phyloP scores from a whole-genome alignment of 768 basidiomycete species.

The Leucogyrophana mollusca region DNA sequence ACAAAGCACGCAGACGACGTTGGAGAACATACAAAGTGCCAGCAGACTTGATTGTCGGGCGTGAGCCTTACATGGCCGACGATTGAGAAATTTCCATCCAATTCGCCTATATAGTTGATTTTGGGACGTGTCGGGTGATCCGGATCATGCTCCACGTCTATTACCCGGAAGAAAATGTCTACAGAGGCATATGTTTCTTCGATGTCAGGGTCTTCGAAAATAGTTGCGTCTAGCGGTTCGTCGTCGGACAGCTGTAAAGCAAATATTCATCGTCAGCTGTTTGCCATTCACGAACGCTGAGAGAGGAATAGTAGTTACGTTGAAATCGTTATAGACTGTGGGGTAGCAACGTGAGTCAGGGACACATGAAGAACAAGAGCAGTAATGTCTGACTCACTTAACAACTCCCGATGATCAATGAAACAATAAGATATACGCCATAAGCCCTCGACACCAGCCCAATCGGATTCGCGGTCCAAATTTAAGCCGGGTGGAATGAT shows the following conservation, averaged over 20 bases:
- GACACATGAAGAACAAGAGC: not conserved
- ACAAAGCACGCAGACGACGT: constrained; percentile 2
- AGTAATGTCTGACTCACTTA: constrained; percentile 42
- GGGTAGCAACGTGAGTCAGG: constrained; percentile 5
- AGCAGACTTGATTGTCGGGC: constrained; percentile 54
- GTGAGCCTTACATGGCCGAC: constrained; percentile 55
- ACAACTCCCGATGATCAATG: constrained; percentile 63
- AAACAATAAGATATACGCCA: constrained; percentile 71
- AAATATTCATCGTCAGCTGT: constrained; percentile 3
- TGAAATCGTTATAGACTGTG: constrained; percentile 50
- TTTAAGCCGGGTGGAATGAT: constrained; percentile 39
- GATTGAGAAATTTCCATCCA: constrained; percentile 49
- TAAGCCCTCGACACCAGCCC: constrained; percentile 45
- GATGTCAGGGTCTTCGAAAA: constrained; percentile 53
- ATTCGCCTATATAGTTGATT: constrained; percentile 53
- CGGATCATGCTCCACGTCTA: constrained; percentile 41
- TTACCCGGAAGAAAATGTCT: constrained; percentile 44
- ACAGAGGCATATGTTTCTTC: constrained; percentile 52
- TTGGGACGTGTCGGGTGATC: constrained; percentile 49
- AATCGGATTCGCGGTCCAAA: constrained; percentile 28
- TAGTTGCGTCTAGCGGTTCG: constrained; percentile 36
- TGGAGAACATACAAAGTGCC: constrained; percentile 55
- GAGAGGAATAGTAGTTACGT: constrained; percentile 15
- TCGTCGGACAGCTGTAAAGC: constrained; percentile 23
- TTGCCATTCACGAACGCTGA: not conserved